phyloP scores from a whole-genome alignment of 805 yeast genomes.

The Wickerhamomyces ciferrii region DNA sequence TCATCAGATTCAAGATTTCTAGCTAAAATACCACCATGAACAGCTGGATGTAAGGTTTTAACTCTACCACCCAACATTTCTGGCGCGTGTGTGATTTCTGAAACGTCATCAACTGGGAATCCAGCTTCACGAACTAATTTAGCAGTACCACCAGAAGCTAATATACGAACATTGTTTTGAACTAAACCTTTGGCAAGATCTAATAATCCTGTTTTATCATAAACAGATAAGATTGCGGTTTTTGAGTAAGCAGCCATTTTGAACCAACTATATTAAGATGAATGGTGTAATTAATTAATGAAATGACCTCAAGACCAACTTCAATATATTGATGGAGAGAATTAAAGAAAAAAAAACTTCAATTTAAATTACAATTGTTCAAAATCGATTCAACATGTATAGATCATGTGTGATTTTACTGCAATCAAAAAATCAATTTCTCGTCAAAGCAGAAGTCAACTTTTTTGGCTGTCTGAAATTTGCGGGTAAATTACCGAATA shows the following conservation, averaged over 20 bases:
- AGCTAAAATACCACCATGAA: conserved; percentile 96
- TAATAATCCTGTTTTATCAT: conserved; percentile 93
- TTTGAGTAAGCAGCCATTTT: conserved; percentile 39
- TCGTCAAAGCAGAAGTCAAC: not conserved
- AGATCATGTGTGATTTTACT: not conserved
- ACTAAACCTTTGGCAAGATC: conserved; percentile 95
- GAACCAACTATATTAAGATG: not conserved
- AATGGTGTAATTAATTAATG: too few species aligned
- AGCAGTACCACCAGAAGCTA: conserved; percentile 98
- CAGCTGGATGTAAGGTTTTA: conserved; percentile 97
- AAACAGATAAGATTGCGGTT: conserved; percentile 95
- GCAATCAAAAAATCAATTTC: not conserved
- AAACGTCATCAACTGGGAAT: conserved; percentile 95
- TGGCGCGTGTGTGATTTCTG: conserved; percentile 95
- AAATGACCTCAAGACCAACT: too few species aligned
- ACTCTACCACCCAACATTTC: conserved; percentile 99
- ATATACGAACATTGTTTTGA: conserved; percentile 81
- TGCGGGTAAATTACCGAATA: not conserved
- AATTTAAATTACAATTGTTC: not conserved
- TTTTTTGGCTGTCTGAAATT: not conserved
- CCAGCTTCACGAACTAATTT: conserved; percentile 93
- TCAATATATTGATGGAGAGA: too few species aligned
- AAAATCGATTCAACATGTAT: not conserved
- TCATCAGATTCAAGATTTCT: conserved; percentile 90
- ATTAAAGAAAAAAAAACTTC: not conserved